A percentile compares a stretch with the other conserved stretches of the same genome.
phyloP scores from a whole-genome alignment of 768 basidiomycete species.

The Hericium alpestre region DNA sequence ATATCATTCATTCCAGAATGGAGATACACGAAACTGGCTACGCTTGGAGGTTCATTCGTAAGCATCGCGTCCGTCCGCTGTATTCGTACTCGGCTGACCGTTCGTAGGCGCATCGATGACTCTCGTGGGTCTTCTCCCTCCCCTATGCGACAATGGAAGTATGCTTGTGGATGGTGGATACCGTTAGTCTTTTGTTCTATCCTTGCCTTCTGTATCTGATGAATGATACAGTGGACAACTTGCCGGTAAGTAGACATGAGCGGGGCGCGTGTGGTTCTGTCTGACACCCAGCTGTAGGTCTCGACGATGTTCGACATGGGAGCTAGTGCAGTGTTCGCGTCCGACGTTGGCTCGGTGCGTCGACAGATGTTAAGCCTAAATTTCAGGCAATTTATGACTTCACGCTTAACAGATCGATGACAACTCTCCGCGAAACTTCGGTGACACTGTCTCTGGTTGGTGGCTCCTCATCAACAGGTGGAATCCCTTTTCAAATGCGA shows the following conservation, averaged over 20 bases:
- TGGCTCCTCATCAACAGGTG: constrained; percentile 89
- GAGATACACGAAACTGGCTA: constrained; percentile 98
- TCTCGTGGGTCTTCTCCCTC: constrained; percentile 87
- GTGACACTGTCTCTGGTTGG: constrained; percentile 92
- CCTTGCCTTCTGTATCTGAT: constrained; percentile 3
- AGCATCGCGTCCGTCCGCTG: constrained; percentile 12
- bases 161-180: constrained; percentile 88
- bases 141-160: constrained; percentile 87
- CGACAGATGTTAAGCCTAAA: not conserved
- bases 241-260: constrained; percentile 46
- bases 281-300: constrained; percentile 36
- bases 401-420: constrained; percentile 61
- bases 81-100: not conserved
- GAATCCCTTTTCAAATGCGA: constrained; percentile 79
- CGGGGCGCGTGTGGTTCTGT: not conserved
- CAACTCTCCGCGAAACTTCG: constrained; percentile 88
- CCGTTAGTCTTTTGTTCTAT: constrained; percentile 34
- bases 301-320: constrained; percentile 89
- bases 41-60: constrained; percentile 91
- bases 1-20: constrained; percentile 93
- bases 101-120: constrained; percentile 91
- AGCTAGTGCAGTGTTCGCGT: constrained; percentile 81
- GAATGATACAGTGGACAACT: constrained; percentile 59
- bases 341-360: constrained; percentile 82
- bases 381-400: not conserved